A percentile compares a stretch with the other conserved stretches of the same genome.
Evolutionary conservation across 208 protist species (phyloP).

Genomic region (Crithidia mellificae): DNA sequence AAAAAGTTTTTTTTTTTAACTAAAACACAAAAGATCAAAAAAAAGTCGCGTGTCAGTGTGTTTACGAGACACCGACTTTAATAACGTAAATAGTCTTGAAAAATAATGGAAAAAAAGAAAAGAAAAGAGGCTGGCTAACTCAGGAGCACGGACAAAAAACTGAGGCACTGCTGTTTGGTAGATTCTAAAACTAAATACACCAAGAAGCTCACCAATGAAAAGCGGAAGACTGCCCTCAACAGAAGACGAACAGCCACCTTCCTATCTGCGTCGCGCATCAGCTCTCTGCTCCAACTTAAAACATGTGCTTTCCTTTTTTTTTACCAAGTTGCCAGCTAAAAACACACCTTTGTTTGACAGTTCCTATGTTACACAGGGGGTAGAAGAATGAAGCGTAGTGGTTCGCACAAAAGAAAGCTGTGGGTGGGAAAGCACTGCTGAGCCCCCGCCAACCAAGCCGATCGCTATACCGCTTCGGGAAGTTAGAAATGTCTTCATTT

Average conservation of each 20-base stretch:
- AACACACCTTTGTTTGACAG: background rate
- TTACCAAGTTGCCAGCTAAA: conserved; percentile 1
- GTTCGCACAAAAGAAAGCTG: conserved; percentile 1
- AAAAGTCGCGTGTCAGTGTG: too few species aligned
- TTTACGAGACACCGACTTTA: too few species aligned
- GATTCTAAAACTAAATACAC: too few species aligned
- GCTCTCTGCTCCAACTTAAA: too few species aligned
- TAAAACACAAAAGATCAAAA: too few species aligned
- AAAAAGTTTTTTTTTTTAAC: too few species aligned
- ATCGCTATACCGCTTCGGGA: background rate
- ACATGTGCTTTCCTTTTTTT: too few species aligned
- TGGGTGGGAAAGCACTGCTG: background rate
- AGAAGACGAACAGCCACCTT: too few species aligned
- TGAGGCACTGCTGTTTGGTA: background rate
- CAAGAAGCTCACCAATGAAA: too few species aligned
- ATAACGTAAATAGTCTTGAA: background rate
- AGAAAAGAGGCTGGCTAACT: too few species aligned
- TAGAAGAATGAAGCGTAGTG: background rate
- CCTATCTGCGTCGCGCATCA: too few species aligned
- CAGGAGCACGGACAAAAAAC: background rate
- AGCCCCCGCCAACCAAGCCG: background rate
- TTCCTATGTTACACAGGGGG: background rate
- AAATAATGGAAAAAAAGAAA: conserved; percentile 11
- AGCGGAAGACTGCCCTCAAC: too few species aligned
- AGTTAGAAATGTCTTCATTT: conserved; percentile 9